phyloP scores from a whole-genome alignment of 768 basidiomycete species.

The Suillus paluster region DNA sequence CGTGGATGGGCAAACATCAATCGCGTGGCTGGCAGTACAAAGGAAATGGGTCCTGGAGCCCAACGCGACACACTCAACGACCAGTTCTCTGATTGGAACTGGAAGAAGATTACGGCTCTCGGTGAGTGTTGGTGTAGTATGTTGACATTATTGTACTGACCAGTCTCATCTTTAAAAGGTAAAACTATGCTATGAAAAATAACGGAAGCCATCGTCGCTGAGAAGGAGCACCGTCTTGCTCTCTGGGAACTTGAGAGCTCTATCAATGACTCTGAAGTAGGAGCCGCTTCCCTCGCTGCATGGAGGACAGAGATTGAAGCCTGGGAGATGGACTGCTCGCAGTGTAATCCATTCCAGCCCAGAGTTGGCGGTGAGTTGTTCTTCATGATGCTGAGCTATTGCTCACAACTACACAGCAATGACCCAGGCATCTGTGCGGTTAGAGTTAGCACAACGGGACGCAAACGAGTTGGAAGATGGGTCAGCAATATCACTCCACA shows the following conservation, averaged over 20 bases:
- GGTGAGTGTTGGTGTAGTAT: slow-evolving; percentile 20
- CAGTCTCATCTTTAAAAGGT: not conserved
- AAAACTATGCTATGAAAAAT: slow-evolving; percentile 4
- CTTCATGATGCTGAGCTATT: not conserved
- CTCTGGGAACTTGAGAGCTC: not conserved
- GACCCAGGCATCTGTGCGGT: slow-evolving; percentile 18
- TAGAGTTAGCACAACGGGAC: slow-evolving; percentile 30
- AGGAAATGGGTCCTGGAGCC: slow-evolving; percentile 40
- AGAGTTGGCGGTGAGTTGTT: slow-evolving; percentile 3
- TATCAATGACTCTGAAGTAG: not conserved
- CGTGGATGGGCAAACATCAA: slow-evolving; percentile 39
- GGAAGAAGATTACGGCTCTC: slow-evolving; percentile 33
- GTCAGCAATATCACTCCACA: not conserved
- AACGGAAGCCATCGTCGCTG: not conserved
- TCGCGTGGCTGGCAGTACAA: slow-evolving; percentile 30
- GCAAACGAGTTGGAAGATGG: slow-evolving; percentile 10
- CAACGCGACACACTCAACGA: slow-evolving; percentile 40
- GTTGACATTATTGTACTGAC: no score
- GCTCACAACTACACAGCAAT: slow-evolving; percentile 9
- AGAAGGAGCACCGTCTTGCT: not conserved
- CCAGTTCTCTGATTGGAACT: slow-evolving; percentile 35
- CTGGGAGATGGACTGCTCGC: slow-evolving; percentile 15
- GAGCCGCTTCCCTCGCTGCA: not conserved
- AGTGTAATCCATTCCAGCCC: slow-evolving; percentile 16
- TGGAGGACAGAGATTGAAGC: slow-evolving; percentile 10